Percentiles rank a stretch among this genome's conserved stretches.
These are phyloP conservation scores for Penicillium ucsense DNA, from an alignment of 495 filamentous ascomycete genomes.

Conservation along the genomic window DNA sequence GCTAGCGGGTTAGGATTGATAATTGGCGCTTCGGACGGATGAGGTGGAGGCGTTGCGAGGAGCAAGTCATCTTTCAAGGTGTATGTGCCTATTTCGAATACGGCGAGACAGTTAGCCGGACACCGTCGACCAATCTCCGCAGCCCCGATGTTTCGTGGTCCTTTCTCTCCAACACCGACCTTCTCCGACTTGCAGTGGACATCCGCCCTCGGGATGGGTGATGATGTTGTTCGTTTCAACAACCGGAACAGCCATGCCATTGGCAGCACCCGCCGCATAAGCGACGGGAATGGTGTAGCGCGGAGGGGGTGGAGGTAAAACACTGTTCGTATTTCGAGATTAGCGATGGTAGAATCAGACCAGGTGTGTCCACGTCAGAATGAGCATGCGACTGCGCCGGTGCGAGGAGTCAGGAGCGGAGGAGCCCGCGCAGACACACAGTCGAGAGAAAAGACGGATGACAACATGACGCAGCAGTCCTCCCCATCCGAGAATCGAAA, in stretches of 20 bases:
- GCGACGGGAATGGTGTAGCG: conserved; percentile 61
- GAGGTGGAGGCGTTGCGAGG: conserved; percentile 88
- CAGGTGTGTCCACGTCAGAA: background rate
- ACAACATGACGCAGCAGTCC: no score
- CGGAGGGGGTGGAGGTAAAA: conserved; percentile 76
- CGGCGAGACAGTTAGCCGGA: no score
- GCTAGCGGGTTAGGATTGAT: conserved; percentile 82
- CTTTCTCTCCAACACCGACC: conserved; percentile 35
- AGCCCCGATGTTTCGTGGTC: no score
- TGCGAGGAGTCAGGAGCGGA: no score
- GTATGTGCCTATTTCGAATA: conserved; percentile 60
- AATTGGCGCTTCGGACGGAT: conserved; percentile 82
- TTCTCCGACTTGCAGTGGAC: conserved; percentile 83
- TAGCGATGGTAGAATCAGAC: conserved; percentile 10
- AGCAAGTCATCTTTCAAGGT: conserved; percentile 79
- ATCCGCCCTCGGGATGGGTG: conserved; percentile 59
- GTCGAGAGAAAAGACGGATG: no score
- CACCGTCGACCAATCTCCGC: no score
- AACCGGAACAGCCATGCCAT: conserved; percentile 55
- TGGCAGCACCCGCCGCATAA: conserved; percentile 55
- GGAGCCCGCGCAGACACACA: no score
- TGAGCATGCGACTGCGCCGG: no score
- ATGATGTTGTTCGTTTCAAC: conserved; percentile 90
- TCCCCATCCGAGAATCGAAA: background rate
- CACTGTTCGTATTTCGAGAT: conserved; percentile 36